Conservation (phyloP, 352 stramenopile species). For the Globisporangium heterothallicum region DNA sequence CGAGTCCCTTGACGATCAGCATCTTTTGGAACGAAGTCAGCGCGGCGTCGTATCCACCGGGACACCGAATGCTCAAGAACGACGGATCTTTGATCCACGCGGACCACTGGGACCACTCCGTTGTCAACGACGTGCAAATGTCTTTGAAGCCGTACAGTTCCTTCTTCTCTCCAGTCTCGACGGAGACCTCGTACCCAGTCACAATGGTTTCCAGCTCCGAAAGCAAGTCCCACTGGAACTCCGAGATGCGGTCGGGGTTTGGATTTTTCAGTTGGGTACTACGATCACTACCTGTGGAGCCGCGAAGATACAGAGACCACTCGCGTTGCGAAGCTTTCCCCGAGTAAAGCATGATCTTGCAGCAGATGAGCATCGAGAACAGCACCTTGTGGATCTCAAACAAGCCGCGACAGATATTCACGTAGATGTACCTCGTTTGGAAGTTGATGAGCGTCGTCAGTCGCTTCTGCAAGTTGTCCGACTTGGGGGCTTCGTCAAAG, state of each 20-base stretch:
- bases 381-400: constrained; percentile 93
- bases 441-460: constrained; percentile 85
- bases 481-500: constrained; percentile 72
- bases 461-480: constrained; percentile 47
- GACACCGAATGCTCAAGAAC: constrained; percentile 40
- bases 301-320: constrained; percentile 89
- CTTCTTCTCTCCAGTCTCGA: constrained; percentile 8
- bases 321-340: constrained; percentile 65
- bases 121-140: constrained; percentile 55
- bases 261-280: constrained; percentile 41
- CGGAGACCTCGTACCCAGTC: constrained; percentile 19
- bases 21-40: constrained; percentile 75
- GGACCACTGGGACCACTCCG: constrained; percentile 55
- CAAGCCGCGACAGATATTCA: constrained; percentile 92
- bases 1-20: constrained; percentile 67
- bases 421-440: constrained; percentile 90
- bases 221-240: constrained; percentile 81
- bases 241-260: constrained; percentile 55
- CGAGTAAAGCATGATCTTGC: constrained; percentile 89
- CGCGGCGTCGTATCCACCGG: constrained; percentile 28
- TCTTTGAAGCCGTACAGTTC: constrained; percentile 45
- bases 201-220: constrained; percentile 64
- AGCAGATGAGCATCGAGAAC: constrained; percentile 93
- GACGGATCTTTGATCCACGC: constrained; percentile 44
- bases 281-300: constrained; percentile 24